Percentiles rank a stretch among this genome's conserved stretches.
phyloP scores from a whole-genome alignment of 2,329 filamentous ascomycete species.

The Hypoxylon sp. region DNA sequence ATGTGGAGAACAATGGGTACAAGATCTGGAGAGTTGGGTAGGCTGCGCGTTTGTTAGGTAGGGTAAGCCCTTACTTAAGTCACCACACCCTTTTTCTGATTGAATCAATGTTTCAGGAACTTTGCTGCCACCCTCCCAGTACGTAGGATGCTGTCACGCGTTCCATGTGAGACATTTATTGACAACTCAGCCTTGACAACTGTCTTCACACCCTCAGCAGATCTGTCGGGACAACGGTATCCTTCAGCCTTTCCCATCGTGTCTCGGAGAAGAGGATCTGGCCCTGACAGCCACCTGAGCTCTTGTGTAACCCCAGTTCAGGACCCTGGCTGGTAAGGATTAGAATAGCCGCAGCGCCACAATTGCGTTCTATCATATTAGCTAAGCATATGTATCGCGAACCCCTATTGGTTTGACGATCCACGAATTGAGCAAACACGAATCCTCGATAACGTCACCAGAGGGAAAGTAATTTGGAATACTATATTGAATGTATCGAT shows the following conservation, averaged over 20 bases:
- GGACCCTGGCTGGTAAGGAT: slow-evolving; percentile 16
- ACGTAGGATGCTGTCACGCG: slow-evolving; percentile 46
- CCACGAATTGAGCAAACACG: not conserved
- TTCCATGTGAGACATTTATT: slow-evolving; percentile 46
- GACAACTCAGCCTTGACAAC: slow-evolving; percentile 49
- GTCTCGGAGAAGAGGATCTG: slow-evolving; percentile 42
- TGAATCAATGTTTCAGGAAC: slow-evolving; percentile 43
- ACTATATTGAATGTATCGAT: not conserved
- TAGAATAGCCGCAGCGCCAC: slow-evolving; percentile 21
- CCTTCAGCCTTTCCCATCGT: slow-evolving; percentile 37
- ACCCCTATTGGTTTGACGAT: slow-evolving; percentile 20
- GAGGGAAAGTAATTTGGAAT: not conserved
- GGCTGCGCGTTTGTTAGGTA: slow-evolving; percentile 13
- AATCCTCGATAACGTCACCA: slow-evolving; percentile 13
- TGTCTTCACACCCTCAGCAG: slow-evolving; percentile 47
- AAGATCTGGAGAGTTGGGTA: slow-evolving; percentile 35
- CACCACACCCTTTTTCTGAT: slow-evolving; percentile 41
- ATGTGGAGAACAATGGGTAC: slow-evolving; percentile 39
- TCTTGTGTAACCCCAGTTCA: slow-evolving; percentile 31
- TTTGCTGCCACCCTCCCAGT: slow-evolving; percentile 31
- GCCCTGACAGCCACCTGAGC: slow-evolving; percentile 43
- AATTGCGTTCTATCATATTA: slow-evolving; percentile 27
- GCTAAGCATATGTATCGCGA: slow-evolving; percentile 26
- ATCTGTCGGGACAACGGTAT: slow-evolving; percentile 32
- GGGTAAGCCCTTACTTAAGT: slow-evolving; percentile 40